Base-by-base conservation (phyloP, 345 rosid species). In the Eucalyptus cloeziana region DNA sequence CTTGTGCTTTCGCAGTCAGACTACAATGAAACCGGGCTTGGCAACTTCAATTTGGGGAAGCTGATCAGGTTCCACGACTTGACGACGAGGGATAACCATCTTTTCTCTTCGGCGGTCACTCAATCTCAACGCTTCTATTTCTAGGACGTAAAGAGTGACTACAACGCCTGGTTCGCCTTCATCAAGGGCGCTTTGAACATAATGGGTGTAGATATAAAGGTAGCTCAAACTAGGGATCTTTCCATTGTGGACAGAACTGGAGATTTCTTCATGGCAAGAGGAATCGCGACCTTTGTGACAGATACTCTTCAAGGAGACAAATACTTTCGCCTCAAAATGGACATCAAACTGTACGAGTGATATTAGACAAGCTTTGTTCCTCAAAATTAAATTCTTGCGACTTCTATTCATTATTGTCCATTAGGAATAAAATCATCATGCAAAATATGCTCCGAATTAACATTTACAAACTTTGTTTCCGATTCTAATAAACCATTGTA, bases 181-280 rank as follows among this genome's bases (percentile, higher is more conserved):
- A 52, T 52, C 24, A 19, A 19, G 56, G 56, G 56, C 56, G 4
- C 56, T 19, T 19, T 52, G 56, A 52, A 52, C 56, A 52, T 52
- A 19, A 52, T 52, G 10, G 24, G 10, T 52, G 56, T 52, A 52
- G 24, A 19, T 52, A 52, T 52, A 52, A 52, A 52, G 24, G 56
- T 24, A 19, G 24, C 56, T 52, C 24, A 93, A 88, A 94, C 96
- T 6, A 94, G 97, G 79, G 99, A 96, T 87, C 89, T 95, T 19
- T 95, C 95, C 3, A 93, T 95, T 5, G 93, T 95, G 1, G 96
- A 95, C 12, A 95, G 96, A 17, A 95, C 95, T 0, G 96, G 96
- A 33, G 95, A 96, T 50, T 95, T 96, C 89, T 93, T 95, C 94
- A 96, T 95, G 97, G 91, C 94, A 7, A 90, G 95, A 91, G 97